Conservation (phyloP, 2,329 filamentous ascomycete genomes). For the Zymoseptoria brevis region DNA sequence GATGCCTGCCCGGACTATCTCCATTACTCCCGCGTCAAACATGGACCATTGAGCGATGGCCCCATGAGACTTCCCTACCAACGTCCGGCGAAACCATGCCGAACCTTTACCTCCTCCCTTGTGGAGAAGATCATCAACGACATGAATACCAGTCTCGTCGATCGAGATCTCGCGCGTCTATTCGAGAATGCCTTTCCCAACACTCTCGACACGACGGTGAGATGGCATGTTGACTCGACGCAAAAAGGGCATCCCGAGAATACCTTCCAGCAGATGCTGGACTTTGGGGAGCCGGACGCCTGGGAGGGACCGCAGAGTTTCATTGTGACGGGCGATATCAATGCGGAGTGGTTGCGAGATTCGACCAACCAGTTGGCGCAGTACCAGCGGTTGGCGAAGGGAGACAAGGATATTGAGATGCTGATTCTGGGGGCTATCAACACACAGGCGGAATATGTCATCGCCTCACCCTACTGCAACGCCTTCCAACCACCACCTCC, state of each 20-base stretch:
- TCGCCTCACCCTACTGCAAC: constrained; percentile 93
- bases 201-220: constrained; percentile 79
- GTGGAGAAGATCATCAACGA: constrained; percentile 85
- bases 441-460: constrained; percentile 91
- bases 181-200: constrained; percentile 81
- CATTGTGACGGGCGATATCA: constrained; percentile 77
- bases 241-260: constrained; percentile 33
- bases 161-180: constrained; percentile 80
- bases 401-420: constrained; percentile 67
- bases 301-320: constrained; percentile 90
- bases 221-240: constrained; percentile 69
- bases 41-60: constrained; percentile 67
- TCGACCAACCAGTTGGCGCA: constrained; percentile 89
- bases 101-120: constrained; percentile 77
- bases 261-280: constrained; percentile 25
- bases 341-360: constrained; percentile 86
- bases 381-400: constrained; percentile 77
- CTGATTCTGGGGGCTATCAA: constrained; percentile 90
- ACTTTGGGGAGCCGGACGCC: constrained; percentile 15
- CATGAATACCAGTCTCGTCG: constrained; percentile 68
- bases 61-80: constrained; percentile 77
- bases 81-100: constrained; percentile 69
- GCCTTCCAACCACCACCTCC: constrained; percentile 92
- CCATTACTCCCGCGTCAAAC: constrained; percentile 31
- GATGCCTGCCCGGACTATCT: constrained; percentile 34